Base-by-base conservation (phyloP, 192 early-diverging fungal genomes). In the Coemansia sp. region DNA sequence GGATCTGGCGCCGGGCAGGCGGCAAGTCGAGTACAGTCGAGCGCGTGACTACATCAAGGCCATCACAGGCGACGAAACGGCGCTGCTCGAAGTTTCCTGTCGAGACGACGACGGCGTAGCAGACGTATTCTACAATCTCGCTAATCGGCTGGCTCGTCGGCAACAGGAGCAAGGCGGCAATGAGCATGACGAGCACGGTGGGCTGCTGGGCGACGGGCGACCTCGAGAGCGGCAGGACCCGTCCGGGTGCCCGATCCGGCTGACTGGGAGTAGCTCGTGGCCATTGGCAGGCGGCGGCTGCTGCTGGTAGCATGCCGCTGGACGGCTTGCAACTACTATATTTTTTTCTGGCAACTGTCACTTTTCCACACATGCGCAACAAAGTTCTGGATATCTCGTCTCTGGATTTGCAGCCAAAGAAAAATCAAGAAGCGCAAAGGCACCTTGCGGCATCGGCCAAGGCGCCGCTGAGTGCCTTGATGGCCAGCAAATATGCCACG, bases 81-180 rank as follows among this genome's bases (percentile, higher is more conserved):
- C 84, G 32, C 77, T 89, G 8, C 88, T 89, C 15, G 89, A 91
- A 74, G 87, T 91, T 29, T 91, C 89, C 4, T 88, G 88, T 20
- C 89, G 89, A 60, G 89, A 91, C 12, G 89, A 89, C 65, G 84
- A 91, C 64, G 89, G 89, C 41, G 77, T 80, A 29, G 71, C 70
- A 11, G 77, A 80, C 42, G 77, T 80, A 32, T 80, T 80, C 35
- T 70, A 80, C 43, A 72, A 80, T 49, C 68, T 80, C n/a, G 71
- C 77, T 8, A 58, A 24, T 24, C 60, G 77, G 25, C 72, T 80
- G 67, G 68, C 71, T 25, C 68, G 65, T 59, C 69, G 41, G 46
- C 71, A 71, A 39, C 54, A 57, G n/a, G 49, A 47, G 6, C 60
- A 56, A 19, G 60, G 54, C 6, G 42, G 25, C 47, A 24, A 41